phyloP scores from a whole-genome alignment of 2,329 filamentous ascomycete genomes.

The Penicillium sclerotiorum region DNA sequence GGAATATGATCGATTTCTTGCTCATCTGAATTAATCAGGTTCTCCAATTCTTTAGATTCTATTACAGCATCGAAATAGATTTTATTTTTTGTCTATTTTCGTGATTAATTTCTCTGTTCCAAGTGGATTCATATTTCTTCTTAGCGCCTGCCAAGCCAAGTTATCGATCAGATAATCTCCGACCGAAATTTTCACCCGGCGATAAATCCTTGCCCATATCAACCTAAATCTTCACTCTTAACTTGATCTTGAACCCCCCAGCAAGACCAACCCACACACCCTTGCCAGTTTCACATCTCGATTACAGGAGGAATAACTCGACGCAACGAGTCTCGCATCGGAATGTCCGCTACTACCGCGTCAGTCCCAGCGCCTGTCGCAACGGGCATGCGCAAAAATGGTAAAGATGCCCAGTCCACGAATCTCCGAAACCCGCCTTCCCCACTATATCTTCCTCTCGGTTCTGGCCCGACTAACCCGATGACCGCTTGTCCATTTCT shows the following conservation, averaged over 20 bases:
- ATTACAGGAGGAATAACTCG: too few species aligned
- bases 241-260: too few species aligned
- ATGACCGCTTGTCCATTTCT: constrained; percentile 20
- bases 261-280: too few species aligned
- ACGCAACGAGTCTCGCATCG: background rate
- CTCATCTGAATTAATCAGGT: too few species aligned
- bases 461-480: constrained; percentile 17
- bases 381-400: constrained; percentile 78
- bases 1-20: too few species aligned
- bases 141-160: constrained; percentile 37
- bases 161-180: constrained; percentile 47
- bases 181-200: constrained; percentile 20
- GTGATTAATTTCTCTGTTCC: background rate
- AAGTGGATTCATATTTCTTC: constrained; percentile 3
- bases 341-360: constrained; percentile 8
- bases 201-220: background rate
- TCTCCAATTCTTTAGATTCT: too few species aligned
- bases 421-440: constrained; percentile 6
- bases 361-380: constrained; percentile 7
- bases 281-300: too few species aligned
- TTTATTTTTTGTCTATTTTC: background rate
- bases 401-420: constrained; percentile 74
- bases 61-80: too few species aligned
- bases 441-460: constrained; percentile 4
- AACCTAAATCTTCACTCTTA: constrained; percentile 1